These are phyloP conservation scores for Nicotiana benthamiana DNA, from an alignment of 257 asterid genomes.

Conservation along the genomic window DNA sequence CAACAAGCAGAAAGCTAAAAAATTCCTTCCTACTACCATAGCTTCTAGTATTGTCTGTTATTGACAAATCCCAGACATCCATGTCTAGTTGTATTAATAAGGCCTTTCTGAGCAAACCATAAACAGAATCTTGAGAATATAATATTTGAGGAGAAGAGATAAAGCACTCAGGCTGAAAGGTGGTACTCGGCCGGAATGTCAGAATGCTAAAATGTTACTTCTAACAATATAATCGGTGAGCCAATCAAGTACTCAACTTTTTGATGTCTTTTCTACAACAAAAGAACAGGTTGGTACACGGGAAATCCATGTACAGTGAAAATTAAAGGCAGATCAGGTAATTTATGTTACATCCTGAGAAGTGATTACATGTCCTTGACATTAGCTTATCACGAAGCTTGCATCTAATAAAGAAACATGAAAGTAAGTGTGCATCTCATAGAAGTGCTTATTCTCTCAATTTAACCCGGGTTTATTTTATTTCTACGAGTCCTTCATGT, in stretches of 20 bases:
- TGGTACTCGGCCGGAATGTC: background rate
- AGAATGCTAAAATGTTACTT: background rate
- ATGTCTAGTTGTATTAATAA: background rate
- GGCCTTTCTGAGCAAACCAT: background rate
- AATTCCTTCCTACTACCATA: background rate
- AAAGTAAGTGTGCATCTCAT: background rate
- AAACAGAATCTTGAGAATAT: background rate
- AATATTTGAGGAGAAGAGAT: background rate
- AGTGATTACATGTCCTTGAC: background rate
- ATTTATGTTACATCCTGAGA: background rate
- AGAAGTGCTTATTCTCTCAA: background rate
- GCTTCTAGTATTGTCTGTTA: background rate
- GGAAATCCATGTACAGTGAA: background rate
- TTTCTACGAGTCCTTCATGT: background rate
- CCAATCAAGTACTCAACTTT: background rate
- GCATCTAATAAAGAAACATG: background rate
- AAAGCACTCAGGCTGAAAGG: background rate
- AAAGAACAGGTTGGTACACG: background rate
- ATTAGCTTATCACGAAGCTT: background rate
- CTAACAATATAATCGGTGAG: background rate
- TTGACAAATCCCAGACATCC: background rate
- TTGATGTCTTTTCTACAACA: background rate
- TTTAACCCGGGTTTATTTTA: background rate
- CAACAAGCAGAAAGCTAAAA: background rate
- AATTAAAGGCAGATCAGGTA: background rate